Conservation (phyloP, 1,284 basidiomycete genomes). For the Trametes polyzona region DNA sequence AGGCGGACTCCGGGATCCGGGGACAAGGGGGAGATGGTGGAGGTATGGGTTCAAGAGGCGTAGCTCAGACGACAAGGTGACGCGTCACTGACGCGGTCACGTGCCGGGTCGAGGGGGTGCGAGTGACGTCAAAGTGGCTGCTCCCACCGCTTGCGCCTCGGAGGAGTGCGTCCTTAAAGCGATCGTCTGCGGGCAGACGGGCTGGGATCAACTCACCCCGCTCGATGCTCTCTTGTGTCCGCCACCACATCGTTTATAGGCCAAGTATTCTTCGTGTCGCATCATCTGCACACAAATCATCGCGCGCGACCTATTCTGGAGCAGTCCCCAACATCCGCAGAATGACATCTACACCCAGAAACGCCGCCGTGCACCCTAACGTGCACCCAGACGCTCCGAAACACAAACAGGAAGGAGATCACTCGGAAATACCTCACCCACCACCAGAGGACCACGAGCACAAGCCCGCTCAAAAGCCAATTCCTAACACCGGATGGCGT, state of each 20-base stretch:
- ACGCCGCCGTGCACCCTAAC: not conserved
- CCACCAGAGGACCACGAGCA: conserved; percentile 32
- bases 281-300: no score
- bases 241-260: not conserved
- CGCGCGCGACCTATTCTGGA: not conserved
- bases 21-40: conserved; percentile 7
- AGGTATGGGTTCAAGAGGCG: conserved; percentile 3
- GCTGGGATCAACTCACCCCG: no score
- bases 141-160: no score
- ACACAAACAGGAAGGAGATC: not conserved
- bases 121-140: conserved; percentile 13
- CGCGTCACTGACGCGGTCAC: conserved; percentile 14
- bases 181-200: no score
- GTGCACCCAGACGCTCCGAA: conserved; percentile 4
- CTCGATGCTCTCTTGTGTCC: not conserved
- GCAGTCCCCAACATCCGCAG: not conserved
- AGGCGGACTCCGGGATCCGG: no score
- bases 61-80: not conserved
- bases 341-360: not conserved
- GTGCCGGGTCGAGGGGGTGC: not conserved
- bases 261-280: no score
- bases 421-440: conserved; percentile 30
- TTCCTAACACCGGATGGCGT: conserved; percentile 37
- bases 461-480: conserved; percentile 12
- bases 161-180: no score